Percentiles rank a stretch among this genome's conserved stretches.
Conservation (phyloP, 805 yeast genomes). For the Metschnikowia reukaufii region DNA sequence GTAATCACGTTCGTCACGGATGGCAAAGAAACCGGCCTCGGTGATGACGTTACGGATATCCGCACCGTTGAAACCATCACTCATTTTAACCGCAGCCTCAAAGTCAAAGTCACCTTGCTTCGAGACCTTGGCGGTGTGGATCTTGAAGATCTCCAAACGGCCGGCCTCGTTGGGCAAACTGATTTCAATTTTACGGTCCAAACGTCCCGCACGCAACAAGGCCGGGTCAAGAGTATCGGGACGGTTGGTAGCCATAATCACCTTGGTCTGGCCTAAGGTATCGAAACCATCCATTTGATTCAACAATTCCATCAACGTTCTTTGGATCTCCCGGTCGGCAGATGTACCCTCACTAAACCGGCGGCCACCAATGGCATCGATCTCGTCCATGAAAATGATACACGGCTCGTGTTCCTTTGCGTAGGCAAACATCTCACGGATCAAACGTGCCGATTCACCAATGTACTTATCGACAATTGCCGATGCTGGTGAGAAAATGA, state of each 20-base stretch:
- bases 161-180: conserved; percentile 96
- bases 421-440: conserved; percentile 96
- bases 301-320: conserved; percentile 94
- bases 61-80: conserved; percentile 98
- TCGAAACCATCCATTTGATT: conserved; percentile 99
- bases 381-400: conserved; percentile 97
- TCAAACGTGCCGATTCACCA: conserved; percentile 95
- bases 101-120: conserved; percentile 96
- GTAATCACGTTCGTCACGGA: conserved; percentile 95
- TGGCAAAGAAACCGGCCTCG: conserved; percentile 98
- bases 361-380: conserved; percentile 98
- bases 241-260: conserved; percentile 98
- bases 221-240: conserved; percentile 99
- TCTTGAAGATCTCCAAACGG: conserved; percentile 88
- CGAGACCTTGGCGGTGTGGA: conserved; percentile 80
- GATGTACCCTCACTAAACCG: conserved; percentile 97
- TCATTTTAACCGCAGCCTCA: conserved; percentile 96
- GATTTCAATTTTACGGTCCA: conserved; percentile 94
- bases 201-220: conserved; percentile 92
- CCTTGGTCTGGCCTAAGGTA: conserved; percentile 92
- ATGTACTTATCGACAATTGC: conserved; percentile 97
- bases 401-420: conserved; percentile 98
- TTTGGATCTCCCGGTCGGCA: conserved; percentile 97
- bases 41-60: conserved; percentile 95
- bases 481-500: conserved; percentile 96